phyloP scores from a whole-genome alignment of 208 protist genomes.

The Leishmania major region DNA sequence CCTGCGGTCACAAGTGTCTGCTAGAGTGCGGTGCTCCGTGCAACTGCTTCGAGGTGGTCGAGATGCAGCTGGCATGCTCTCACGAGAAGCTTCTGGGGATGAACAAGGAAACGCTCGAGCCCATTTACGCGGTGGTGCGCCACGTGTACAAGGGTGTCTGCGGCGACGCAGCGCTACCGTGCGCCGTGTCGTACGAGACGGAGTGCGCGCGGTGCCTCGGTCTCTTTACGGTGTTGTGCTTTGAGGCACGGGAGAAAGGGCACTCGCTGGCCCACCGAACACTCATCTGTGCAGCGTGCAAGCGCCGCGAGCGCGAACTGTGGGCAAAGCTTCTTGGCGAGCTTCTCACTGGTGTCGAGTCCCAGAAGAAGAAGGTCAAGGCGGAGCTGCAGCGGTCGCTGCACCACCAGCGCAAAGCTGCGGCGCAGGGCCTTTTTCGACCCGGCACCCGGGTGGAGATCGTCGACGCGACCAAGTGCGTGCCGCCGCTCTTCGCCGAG shows the following conservation, averaged over 20 bases:
- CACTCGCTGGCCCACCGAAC: conserved; percentile 60
- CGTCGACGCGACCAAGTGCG: conserved; percentile 67
- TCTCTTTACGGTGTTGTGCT: conserved; percentile 59
- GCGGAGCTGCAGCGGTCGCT: conserved; percentile 66
- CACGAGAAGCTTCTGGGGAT: conserved; percentile 75
- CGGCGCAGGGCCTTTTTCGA: conserved; percentile 80
- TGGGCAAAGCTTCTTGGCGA: conserved; percentile 69
- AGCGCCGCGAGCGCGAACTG: conserved; percentile 72
- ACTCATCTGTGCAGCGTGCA: conserved; percentile 67
- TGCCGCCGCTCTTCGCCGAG: conserved; percentile 78
- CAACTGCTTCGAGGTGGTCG: conserved; percentile 84
- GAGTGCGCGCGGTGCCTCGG: conserved; percentile 82
- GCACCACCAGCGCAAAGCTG: conserved; percentile 82
- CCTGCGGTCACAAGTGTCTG: conserved; percentile 82
- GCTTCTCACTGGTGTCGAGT: conserved; percentile 66
- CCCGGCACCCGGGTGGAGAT: conserved; percentile 76
- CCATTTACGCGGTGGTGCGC: conserved; percentile 72
- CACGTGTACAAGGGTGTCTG: conserved; percentile 87
- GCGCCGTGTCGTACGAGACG: conserved; percentile 72
- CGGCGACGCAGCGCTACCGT: conserved; percentile 64
- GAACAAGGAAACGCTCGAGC: conserved; percentile 61
- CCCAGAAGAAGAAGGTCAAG: conserved; percentile 68
- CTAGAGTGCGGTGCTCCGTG: conserved; percentile 59
- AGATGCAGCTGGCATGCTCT: conserved; percentile 59
- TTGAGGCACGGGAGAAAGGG: conserved; percentile 57